A percentile compares a stretch with the other conserved stretches of the same genome.
Conservation (phyloP, 2,329 filamentous ascomycete species). For the Penicillium sp. region DNA sequence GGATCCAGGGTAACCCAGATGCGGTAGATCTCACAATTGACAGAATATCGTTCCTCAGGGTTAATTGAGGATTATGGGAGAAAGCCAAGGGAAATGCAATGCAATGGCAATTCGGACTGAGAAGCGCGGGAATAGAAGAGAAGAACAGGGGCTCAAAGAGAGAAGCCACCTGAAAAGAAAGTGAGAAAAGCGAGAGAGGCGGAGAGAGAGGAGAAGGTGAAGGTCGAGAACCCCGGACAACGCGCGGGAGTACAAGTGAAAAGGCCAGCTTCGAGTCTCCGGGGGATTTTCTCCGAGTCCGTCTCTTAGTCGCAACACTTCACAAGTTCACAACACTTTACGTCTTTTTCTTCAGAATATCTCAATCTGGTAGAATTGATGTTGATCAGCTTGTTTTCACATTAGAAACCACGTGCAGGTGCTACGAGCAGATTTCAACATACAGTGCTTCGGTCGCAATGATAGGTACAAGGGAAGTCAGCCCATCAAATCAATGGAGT, state of each 20-base stretch:
- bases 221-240: conserved; percentile 23
- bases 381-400: neutral
- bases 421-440: neutral
- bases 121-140: conserved; percentile 19
- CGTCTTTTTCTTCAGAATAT: neutral
- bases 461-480: neutral
- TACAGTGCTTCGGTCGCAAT: neutral
- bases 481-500: too few relatives aligned
- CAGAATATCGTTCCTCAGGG: neutral
- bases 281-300: conserved; percentile 28
- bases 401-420: neutral
- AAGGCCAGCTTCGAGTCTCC: conserved; percentile 29
- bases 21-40: conserved; percentile 8
- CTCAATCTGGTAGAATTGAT: too few relatives aligned
- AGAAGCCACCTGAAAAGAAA: conserved; percentile 15
- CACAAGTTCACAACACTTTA: neutral
- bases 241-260: conserved; percentile 22
- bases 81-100: conserved; percentile 6
- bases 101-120: conserved; percentile 8
- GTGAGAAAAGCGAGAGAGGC: conserved; percentile 12
- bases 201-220: conserved; percentile 18
- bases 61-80: conserved; percentile 4
- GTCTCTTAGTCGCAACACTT: conserved; percentile 7
- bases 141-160: conserved; percentile 18
- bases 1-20: neutral